Conservation (phyloP, 805 yeast genomes). For the Sugiyamaella floridensis region DNA sequence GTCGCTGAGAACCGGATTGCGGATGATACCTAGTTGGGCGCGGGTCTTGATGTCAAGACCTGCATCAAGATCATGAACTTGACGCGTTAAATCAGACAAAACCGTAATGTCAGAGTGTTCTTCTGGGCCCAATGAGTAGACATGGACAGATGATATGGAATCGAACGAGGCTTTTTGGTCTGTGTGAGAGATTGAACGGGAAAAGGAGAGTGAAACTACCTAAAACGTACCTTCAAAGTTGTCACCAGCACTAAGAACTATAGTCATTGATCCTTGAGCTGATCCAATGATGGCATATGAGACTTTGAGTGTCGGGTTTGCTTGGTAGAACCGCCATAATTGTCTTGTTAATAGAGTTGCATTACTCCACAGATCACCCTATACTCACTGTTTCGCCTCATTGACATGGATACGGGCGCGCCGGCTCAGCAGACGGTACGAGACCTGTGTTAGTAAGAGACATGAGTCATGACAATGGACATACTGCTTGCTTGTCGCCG, state of each 20-base stretch:
- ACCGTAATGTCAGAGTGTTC: neutral
- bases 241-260: conserved; percentile 2
- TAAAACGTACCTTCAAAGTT: conserved; percentile 7
- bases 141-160: conserved; percentile 8
- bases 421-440: conserved; percentile 18
- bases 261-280: neutral
- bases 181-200: neutral
- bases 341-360: conserved; percentile 5
- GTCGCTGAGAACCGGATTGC: neutral
- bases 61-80: conserved; percentile 1
- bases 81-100: neutral
- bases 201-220: no score
- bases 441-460: conserved; percentile 5
- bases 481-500: conserved; percentile 9
- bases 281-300: conserved; percentile 8
- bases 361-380: neutral
- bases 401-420: conserved; percentile 14
- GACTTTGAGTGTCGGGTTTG: conserved; percentile 12
- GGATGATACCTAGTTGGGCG: neutral
- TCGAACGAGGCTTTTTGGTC: conserved; percentile 8
- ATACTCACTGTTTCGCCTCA: conserved; percentile 16
- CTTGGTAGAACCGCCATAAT: conserved; percentile 13
- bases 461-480: neutral
- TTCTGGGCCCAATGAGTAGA: conserved; percentile 14
- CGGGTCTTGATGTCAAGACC: neutral